These are phyloP conservation scores for Fusarium verticillioides DNA, from an alignment of 2,329 filamentous ascomycete species.

Conservation along the genomic window DNA sequence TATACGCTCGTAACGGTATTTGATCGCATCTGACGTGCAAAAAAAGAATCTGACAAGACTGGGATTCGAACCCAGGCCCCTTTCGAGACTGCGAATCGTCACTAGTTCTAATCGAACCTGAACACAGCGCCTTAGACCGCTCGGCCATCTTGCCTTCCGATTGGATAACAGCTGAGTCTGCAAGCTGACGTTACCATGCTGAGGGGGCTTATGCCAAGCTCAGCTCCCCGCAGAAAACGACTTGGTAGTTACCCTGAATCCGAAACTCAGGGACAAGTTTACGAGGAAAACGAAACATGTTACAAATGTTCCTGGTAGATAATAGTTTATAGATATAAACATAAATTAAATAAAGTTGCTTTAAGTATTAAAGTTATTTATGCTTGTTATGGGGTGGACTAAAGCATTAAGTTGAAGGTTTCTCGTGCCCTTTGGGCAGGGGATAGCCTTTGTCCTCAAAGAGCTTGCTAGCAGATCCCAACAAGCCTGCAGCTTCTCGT, in stretches of 20 bases:
- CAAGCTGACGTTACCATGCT: not conserved
- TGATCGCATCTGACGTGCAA: not conserved
- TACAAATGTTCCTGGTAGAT: not conserved
- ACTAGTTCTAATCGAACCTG: slow-evolving; percentile 4
- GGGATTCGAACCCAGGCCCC: slow-evolving; percentile 12
- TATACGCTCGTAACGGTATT: too few species aligned
- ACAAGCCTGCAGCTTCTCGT: accelerated
- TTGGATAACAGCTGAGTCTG: not conserved
- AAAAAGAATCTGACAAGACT: slow-evolving; percentile 10
- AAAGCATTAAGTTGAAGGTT: accelerated
- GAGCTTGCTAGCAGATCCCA: not conserved
- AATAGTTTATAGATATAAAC: not conserved
- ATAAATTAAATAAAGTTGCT: not conserved
- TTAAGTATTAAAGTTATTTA: not conserved
- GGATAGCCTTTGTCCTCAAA: accelerated
- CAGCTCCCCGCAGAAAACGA: not conserved
- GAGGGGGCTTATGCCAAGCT: not conserved
- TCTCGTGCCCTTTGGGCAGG: accelerated
- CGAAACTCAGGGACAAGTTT: slow-evolving; percentile 5
- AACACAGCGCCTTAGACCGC: slow-evolving; percentile 11
- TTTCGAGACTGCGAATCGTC: slow-evolving; percentile 12
- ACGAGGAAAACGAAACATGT: not conserved
- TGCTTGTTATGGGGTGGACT: not conserved
- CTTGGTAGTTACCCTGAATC: slow-evolving; percentile 2
- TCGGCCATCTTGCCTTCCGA: slow-evolving; percentile 10